phyloP scores from a whole-genome alignment of 768 basidiomycete species.

The Lactifluus subvellereus region DNA sequence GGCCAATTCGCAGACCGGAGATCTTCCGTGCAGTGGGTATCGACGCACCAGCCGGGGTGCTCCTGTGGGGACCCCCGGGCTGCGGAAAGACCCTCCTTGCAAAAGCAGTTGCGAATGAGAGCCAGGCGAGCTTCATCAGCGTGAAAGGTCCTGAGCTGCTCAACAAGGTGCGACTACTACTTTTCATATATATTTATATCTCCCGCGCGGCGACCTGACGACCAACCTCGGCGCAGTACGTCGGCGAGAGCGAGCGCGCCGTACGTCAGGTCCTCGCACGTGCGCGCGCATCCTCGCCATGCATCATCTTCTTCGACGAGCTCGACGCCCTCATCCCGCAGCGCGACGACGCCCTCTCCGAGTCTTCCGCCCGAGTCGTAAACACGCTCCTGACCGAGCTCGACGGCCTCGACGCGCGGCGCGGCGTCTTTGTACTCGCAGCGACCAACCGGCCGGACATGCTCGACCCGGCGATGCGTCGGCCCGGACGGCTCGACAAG shows the following conservation, averaged over 20 bases:
- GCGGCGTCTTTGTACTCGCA: constrained; percentile 87
- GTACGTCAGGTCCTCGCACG: constrained; percentile 92
- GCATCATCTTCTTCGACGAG: constrained; percentile 95
- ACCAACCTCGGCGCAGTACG: constrained; percentile 54
- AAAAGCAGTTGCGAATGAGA: constrained; percentile 97
- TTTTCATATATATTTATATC: neutral
- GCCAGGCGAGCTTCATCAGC: constrained; percentile 92
- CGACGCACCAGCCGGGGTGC: constrained; percentile 84
- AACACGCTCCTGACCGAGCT: constrained; percentile 93
- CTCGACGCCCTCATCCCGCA: constrained; percentile 88
- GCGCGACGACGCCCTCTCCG: constrained; percentile 81
- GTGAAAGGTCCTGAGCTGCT: constrained; percentile 95
- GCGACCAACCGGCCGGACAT: constrained; percentile 96
- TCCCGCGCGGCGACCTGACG: neutral
- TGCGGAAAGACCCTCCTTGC: constrained; percentile 98
- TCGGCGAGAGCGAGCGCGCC: constrained; percentile 94
- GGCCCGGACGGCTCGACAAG: constrained; percentile 93
- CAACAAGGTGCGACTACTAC: constrained; percentile 67
- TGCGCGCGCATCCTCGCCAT: constrained; percentile 89
- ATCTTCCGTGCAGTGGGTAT: constrained; percentile 87
- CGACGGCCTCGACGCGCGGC: constrained; percentile 83
- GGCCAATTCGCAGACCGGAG: constrained; percentile 87
- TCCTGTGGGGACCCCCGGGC: constrained; percentile 97
- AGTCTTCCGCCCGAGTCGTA: constrained; percentile 88
- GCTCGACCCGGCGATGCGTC: constrained; percentile 97